Evolutionary conservation across 768 basidiomycete genomes (phyloP).

Genomic region (Lentinula guzmanii): DNA sequence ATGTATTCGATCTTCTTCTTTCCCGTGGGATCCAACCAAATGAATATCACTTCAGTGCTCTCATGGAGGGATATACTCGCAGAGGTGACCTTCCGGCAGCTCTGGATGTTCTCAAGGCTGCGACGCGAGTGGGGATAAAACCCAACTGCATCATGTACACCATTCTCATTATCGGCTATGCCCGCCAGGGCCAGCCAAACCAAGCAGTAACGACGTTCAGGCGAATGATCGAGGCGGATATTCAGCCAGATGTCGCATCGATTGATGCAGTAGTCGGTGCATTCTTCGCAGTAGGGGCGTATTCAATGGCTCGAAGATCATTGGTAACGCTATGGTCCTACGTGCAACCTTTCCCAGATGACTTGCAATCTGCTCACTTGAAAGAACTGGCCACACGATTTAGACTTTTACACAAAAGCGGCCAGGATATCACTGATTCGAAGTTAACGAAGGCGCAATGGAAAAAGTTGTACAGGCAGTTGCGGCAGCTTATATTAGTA

Average conservation of each 20-base stretch:
- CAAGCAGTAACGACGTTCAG: constrained; percentile 51
- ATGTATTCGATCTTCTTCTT: constrained; percentile 53
- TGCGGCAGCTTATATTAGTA: constrained; percentile 15
- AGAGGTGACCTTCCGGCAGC: constrained; percentile 58
- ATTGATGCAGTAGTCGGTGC: constrained; percentile 69
- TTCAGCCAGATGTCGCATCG: constrained; percentile 64
- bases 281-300: constrained; percentile 53
- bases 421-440: constrained; percentile 13
- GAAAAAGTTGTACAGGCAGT: constrained; percentile 29
- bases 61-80: constrained; percentile 69
- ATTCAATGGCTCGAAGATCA: constrained; percentile 42
- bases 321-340: constrained; percentile 61
- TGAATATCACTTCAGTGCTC: constrained; percentile 63
- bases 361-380: constrained; percentile 38
- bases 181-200: constrained; percentile 48
- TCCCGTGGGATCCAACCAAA: constrained; percentile 67
- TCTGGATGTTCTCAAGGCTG: constrained; percentile 46
- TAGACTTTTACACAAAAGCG: constrained; percentile 29
- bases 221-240: constrained; percentile 53
- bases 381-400: constrained; percentile 41
- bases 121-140: constrained; percentile 40
- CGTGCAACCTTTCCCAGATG: constrained; percentile 54
- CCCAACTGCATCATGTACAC: constrained; percentile 71
- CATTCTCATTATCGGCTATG: constrained; percentile 68
- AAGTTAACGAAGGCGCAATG: constrained; percentile 24